Evolutionary conservation across 306 rosid genomes (phyloP).

Genomic region (Lathyrus oleraceus): DNA sequence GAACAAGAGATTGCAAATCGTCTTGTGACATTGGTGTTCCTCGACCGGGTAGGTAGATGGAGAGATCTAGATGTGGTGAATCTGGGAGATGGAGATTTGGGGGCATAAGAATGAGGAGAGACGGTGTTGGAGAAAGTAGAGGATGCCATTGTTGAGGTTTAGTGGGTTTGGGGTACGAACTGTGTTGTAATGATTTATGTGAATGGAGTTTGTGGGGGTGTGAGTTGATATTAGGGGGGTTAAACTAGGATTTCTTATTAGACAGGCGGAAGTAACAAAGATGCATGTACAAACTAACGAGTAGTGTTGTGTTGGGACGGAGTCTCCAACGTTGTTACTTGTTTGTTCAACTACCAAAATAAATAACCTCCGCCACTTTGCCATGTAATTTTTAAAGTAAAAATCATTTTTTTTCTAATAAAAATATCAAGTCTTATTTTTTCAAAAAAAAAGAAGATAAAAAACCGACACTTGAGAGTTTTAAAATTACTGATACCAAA

Average conservation of each 20-base stretch:
- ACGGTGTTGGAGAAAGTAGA: constrained; percentile 43
- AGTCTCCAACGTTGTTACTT: constrained; percentile 29
- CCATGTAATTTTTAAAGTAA: no score
- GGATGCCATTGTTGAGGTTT: constrained; percentile 38
- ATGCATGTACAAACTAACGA: not conserved
- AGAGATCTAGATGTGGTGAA: constrained; percentile 47
- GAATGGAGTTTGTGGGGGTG: not conserved
- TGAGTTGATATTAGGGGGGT: not conserved
- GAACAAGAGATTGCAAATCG: constrained; percentile 44
- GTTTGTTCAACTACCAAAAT: constrained; percentile 15
- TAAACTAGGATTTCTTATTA: not conserved
- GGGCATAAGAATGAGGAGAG: constrained; percentile 23
- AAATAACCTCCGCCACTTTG: not conserved
- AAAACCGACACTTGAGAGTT: no score
- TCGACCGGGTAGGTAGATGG: constrained; percentile 28
- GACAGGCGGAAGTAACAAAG: constrained; percentile 17
- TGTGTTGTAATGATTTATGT: not conserved
- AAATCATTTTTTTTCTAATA: no score
- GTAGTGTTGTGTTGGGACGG: constrained; percentile 24
- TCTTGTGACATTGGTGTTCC: constrained; percentile 5
- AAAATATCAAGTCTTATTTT: no score
- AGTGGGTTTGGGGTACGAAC: not conserved
- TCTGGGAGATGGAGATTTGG: constrained; percentile 35
- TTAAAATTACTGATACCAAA: no score
- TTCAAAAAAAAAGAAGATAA: no score